phyloP scores from a whole-genome alignment of 305 asterid species.

The Lippia alba region DNA sequence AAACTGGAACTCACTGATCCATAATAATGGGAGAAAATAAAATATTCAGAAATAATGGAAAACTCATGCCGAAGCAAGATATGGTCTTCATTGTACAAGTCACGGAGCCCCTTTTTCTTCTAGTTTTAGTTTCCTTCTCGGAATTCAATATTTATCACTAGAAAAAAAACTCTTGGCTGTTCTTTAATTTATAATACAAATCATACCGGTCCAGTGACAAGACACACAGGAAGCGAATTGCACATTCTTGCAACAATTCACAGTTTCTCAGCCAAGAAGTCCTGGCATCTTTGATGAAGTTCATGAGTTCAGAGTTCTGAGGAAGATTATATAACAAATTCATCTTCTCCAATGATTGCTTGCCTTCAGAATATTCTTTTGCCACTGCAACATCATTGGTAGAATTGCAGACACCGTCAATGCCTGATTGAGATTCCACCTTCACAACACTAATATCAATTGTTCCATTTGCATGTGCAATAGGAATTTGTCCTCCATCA shows the following conservation, averaged over 20 bases:
- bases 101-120: constrained; percentile 26
- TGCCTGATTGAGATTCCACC: constrained; percentile 61
- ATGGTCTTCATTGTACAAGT: constrained; percentile 9
- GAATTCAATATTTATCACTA: constrained; percentile 29
- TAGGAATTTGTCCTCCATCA: constrained; percentile 49
- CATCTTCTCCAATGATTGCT: constrained; percentile 54
- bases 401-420: constrained; percentile 40
- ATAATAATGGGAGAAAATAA: constrained; percentile 20
- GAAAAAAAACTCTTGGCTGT: constrained; percentile 10
- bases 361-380: constrained; percentile 49
- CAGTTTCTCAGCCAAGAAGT: constrained; percentile 87
- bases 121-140: constrained; percentile 19
- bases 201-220: constrained; percentile 94
- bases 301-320: constrained; percentile 71
- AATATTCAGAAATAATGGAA: constrained; percentile 8
- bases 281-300: constrained; percentile 81
- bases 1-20: constrained; percentile 11
- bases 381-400: constrained; percentile 39
- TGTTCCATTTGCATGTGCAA: constrained; percentile 57
- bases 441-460: constrained; percentile 48
- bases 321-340: constrained; percentile 58
- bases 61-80: constrained; percentile 14
- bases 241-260: constrained; percentile 97
- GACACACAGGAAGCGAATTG: constrained; percentile 93
- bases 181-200: constrained; percentile 33